A percentile compares a stretch with the other conserved stretches of the same genome.
These are phyloP conservation scores for Endocarpon pusillum DNA, from an alignment of 495 filamentous ascomycete genomes.

Conservation along the genomic window DNA sequence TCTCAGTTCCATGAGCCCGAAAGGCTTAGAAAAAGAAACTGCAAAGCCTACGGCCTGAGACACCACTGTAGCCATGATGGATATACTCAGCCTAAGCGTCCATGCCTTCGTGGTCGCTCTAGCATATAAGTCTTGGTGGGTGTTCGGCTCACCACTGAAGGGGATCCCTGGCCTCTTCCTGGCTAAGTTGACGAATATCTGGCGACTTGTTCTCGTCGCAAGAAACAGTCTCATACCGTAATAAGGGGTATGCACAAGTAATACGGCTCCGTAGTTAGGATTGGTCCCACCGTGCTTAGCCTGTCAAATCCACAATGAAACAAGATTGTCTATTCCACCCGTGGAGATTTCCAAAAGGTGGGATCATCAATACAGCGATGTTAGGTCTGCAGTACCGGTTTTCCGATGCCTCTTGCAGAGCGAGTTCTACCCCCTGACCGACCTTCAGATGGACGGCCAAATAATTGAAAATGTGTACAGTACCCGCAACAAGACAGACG, in stretches of 20 bases:
- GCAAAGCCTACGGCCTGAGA: too few species aligned
- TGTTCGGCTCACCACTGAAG: conserved; percentile 17
- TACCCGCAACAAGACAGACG: conserved; percentile 12
- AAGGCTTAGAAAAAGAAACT: too few species aligned
- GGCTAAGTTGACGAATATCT: conserved; percentile 24
- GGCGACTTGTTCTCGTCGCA: conserved; percentile 16
- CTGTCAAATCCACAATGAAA: conserved; percentile 14
- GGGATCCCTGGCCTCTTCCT: conserved; percentile 20
- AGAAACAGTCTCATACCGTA: conserved; percentile 14
- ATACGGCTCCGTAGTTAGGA: conserved; percentile 19
- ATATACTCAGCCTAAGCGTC: too few species aligned
- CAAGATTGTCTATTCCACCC: conserved; percentile 15
- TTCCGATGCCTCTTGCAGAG: conserved; percentile 14
- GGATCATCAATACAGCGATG: too few species aligned
- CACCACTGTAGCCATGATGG: too few species aligned
- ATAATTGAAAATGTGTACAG: conserved; percentile 20
- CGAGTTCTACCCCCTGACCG: conserved; percentile 22
- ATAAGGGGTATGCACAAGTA: conserved; percentile 20
- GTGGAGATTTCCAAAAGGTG: conserved; percentile 12
- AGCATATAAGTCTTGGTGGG: too few species aligned
- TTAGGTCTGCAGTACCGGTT: too few species aligned
- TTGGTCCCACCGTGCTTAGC: conserved; percentile 18
- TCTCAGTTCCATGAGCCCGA: too few species aligned
- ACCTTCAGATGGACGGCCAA: conserved; percentile 18
- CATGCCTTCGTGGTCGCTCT: too few species aligned